Base-by-base conservation (phyloP, 139 green algal species). In the Edaphochlamys debaryana region DNA sequence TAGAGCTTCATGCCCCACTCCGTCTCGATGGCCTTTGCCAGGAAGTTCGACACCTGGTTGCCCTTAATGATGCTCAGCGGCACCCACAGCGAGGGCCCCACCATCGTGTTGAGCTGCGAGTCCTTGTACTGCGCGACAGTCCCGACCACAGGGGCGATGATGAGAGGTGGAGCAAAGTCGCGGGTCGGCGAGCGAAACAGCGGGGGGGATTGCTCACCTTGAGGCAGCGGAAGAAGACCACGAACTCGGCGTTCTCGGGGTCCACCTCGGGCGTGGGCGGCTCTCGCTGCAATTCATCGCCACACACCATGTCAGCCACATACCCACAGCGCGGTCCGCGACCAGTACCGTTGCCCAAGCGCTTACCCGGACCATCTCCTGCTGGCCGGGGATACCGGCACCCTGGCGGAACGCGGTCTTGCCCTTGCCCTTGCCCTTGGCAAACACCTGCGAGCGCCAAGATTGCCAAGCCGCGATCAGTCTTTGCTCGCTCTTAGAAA, bases 241-340 rank as follows among this genome's bases (percentile, higher is more conserved):
- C 93, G 85, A 96, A 95, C 91, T 96, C 93, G 30, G 73, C 89
- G 74, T 96, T 96, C 37, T 95, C 91, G 11, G 92, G 91, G 79
- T 96, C 93, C 30, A 95, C 90, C 30, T 91, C 90, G 23, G 93
- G 93, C 0, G 79, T 84, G 9, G 91, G 91, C 0, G 91, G 87
- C 27, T 73, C 70, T 11, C 52, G n/a, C 85, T 90, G 85, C 72
- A 34, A 56, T 40, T 30, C 23, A 48, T 50, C 36, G 37, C 27
- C 42, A n/a, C n/a, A n/a, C n/a, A 15, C 19, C 40, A 29, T 34
- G 67, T 32, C 25, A 50, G 37, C 38, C 36, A 27, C 4, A 7
- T 40, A 41, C 67, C 8, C 54, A 20, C 67, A 54, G 23, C 34
- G 38, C 27, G 29, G 4, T 22, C 41, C 6, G 38, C 3, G 29